These are phyloP conservation scores for Lenwebbia sp. DNA, from an alignment of 345 rosid species.

Conservation along the genomic window DNA sequence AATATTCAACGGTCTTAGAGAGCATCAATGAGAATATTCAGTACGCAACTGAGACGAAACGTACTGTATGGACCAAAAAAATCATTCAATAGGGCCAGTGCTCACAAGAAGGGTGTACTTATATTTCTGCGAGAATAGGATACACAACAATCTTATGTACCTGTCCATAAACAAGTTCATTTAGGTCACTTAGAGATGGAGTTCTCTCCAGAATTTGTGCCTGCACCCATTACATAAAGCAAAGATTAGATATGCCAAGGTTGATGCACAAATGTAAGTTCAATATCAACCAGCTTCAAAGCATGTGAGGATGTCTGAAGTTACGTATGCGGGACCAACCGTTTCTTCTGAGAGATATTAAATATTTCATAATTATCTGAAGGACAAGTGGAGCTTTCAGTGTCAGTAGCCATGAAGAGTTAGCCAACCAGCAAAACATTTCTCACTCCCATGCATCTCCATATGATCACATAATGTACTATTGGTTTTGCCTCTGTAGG, in stretches of 20 bases:
- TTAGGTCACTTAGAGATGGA: conserved; percentile 91
- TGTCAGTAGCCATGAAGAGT: neutral
- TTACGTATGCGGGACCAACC: neutral
- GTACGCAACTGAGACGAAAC: neutral
- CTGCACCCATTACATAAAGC: conserved; percentile 26
- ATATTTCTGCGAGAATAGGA: neutral
- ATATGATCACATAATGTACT: neutral
- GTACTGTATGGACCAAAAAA: neutral
- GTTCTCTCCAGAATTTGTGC: conserved; percentile 77
- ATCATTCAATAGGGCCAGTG: neutral
- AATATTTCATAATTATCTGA: neutral
- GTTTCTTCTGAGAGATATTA: neutral
- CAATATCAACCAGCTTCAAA: neutral
- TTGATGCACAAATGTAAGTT: neutral
- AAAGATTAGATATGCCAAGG: neutral
- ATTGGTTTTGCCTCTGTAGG: neutral
- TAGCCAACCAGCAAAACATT: neutral
- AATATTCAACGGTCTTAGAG: neutral
- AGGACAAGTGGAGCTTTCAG: neutral
- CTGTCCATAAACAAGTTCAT: conserved; percentile 94
- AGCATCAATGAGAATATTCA: neutral
- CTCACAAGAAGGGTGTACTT: neutral
- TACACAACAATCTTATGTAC: conserved; percentile 18
- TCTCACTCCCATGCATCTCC: neutral
- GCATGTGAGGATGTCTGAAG: neutral